A percentile compares a stretch with the other conserved stretches of the same genome.
These are phyloP conservation scores for Cordyceps pruinosa DNA, from an alignment of 2,329 filamentous ascomycete species.

Conservation along the genomic window DNA sequence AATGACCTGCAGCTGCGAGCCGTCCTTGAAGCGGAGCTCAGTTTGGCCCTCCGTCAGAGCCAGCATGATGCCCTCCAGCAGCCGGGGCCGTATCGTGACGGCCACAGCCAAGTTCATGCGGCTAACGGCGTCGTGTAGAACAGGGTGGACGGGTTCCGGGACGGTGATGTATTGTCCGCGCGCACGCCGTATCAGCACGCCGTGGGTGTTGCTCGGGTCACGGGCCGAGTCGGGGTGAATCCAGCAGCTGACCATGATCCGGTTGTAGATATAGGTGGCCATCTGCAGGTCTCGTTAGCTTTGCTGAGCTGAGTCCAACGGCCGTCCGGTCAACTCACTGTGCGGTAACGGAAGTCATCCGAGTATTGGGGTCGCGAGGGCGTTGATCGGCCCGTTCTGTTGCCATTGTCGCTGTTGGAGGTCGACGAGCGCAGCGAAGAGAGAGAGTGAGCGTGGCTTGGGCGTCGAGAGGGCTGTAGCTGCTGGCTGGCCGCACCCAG, in stretches of 20 bases:
- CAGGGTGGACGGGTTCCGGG: slow-evolving; percentile 30
- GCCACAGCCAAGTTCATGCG: slow-evolving; percentile 39
- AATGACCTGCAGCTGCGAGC: slow-evolving; percentile 38
- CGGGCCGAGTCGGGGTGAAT: slow-evolving; percentile 17
- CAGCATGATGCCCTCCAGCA: slow-evolving; percentile 38
- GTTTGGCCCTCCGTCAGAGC: slow-evolving; percentile 32
- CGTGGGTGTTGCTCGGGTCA: slow-evolving; percentile 21
- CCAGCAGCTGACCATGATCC: slow-evolving; percentile 24
- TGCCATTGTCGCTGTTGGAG: not conserved
- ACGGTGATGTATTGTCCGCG: slow-evolving; percentile 35
- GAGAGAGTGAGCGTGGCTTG: not conserved
- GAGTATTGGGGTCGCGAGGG: slow-evolving; percentile 15
- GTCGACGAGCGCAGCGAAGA: not conserved
- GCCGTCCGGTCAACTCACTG: slow-evolving; percentile 18
- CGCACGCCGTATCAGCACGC: slow-evolving; percentile 32
- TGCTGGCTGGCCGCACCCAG: not conserved
- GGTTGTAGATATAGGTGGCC: slow-evolving; percentile 25
- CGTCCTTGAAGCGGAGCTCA: slow-evolving; percentile 34
- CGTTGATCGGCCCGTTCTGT: not conserved
- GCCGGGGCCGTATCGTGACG: slow-evolving; percentile 42
- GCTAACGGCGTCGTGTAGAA: slow-evolving; percentile 35
- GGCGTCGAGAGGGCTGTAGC: not conserved
- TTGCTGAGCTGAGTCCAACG: not conserved
- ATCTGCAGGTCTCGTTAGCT: slow-evolving; percentile 19
- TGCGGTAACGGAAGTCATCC: slow-evolving; percentile 26